These are phyloP conservation scores for Pyrenula massariospora DNA, from an alignment of 495 filamentous ascomycete species.

Conservation along the genomic window DNA sequence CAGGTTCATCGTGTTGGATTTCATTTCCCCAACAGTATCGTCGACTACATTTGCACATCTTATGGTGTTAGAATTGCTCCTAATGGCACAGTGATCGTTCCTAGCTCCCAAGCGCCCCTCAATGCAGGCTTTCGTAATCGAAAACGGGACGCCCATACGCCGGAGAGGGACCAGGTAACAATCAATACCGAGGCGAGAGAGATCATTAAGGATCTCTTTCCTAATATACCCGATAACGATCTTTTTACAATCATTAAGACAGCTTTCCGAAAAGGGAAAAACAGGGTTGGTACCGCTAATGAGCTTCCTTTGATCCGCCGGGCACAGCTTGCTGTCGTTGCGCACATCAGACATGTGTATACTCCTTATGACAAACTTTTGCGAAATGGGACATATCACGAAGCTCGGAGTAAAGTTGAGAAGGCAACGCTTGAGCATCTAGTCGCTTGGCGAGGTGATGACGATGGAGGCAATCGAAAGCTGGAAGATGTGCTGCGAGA, in stretches of 20 bases:
- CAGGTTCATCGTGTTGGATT: constrained; percentile 73
- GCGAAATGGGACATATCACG: constrained; percentile 46
- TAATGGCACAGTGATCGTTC: constrained; percentile 25
- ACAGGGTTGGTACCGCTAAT: constrained; percentile 56
- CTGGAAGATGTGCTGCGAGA: constrained; percentile 73
- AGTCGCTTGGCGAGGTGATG: constrained; percentile 80
- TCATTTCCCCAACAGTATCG: constrained; percentile 52
- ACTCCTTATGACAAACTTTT: constrained; percentile 79
- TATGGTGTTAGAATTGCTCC: constrained; percentile 29
- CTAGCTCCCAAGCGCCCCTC: not conserved
- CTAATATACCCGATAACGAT: constrained; percentile 70
- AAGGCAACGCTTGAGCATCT: constrained; percentile 58
- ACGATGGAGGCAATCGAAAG: constrained; percentile 62
- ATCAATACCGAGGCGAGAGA: constrained; percentile 63
- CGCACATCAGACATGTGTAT: constrained; percentile 76
- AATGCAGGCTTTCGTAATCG: not conserved
- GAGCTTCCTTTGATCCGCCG: constrained; percentile 59
- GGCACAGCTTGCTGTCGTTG: constrained; percentile 71
- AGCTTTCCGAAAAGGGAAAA: constrained; percentile 65
- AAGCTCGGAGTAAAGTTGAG: constrained; percentile 61
- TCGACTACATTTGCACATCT: constrained; percentile 40
- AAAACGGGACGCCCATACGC: constrained; percentile 4
- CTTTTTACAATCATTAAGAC: constrained; percentile 64
- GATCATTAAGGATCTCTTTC: constrained; percentile 72
- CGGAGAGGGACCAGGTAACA: constrained; percentile 34